These are phyloP conservation scores for Triticum monococcum DNA, from an alignment of 176 grass and related monocot species.

Conservation along the genomic window DNA sequence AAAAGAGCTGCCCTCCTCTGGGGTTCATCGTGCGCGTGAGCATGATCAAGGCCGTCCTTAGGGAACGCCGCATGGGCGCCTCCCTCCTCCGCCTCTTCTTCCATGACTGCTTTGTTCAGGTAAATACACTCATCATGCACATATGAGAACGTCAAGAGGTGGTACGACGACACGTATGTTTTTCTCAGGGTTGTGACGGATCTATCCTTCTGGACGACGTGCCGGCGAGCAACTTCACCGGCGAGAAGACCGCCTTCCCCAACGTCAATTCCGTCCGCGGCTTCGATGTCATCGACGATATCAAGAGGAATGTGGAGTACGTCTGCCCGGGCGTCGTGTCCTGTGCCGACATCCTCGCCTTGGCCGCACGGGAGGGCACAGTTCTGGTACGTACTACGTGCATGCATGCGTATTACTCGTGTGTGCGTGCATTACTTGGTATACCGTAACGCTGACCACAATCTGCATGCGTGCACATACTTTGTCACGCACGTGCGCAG, in stretches of 20 bases:
- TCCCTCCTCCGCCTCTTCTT: slow-evolving; percentile 74
- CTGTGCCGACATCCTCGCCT: slow-evolving; percentile 20
- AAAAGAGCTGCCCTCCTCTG: slow-evolving; percentile 43
- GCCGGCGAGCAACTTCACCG: slow-evolving; percentile 22
- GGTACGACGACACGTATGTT: neutral
- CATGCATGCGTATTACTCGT: too few relatives aligned
- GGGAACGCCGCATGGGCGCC: slow-evolving; percentile 58
- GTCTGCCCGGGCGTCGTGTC: slow-evolving; percentile 62
- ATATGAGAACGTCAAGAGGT: neutral
- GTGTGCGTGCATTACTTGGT: too few relatives aligned
- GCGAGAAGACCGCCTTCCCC: slow-evolving; percentile 66
- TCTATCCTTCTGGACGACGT: slow-evolving; percentile 65
- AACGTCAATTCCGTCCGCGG: slow-evolving; percentile 68
- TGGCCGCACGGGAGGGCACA: slow-evolving; percentile 61
- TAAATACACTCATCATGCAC: neutral
- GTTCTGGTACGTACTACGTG: slow-evolving; percentile 38
- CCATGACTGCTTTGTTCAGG: slow-evolving; percentile 78
- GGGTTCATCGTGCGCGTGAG: slow-evolving; percentile 26
- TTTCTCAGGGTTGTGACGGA: slow-evolving; percentile 59
- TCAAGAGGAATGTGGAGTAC: slow-evolving; percentile 61
- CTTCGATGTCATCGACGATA: slow-evolving; percentile 2
- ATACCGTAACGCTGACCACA: too few relatives aligned
- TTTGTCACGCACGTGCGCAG: too few relatives aligned
- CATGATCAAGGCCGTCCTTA: slow-evolving; percentile 39
- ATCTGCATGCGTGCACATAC: too few relatives aligned